A percentile compares a stretch with the other conserved stretches of the same genome.
These are phyloP conservation scores for Rutidosis leptorrhynchoides DNA, from an alignment of 129 eudicot species.

Conservation along the genomic window DNA sequence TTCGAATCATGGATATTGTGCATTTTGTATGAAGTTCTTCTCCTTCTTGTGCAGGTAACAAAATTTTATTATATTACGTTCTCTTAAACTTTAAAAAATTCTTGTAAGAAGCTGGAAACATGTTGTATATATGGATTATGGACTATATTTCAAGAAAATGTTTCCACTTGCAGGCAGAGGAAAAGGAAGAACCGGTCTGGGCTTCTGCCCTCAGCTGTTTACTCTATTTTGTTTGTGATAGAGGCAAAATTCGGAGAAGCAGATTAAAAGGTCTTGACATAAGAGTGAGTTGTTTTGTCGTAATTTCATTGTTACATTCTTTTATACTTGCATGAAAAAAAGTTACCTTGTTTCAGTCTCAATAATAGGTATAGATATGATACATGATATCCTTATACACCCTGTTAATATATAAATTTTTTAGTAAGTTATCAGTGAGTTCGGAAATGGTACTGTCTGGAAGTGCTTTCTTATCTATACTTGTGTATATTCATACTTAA, in stretches of 20 bases:
- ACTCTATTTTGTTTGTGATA: constrained; percentile 88
- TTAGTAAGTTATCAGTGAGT: not conserved
- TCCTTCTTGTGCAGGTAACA: constrained; percentile 93
- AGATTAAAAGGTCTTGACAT: constrained; percentile 91
- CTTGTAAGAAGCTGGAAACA: not conserved
- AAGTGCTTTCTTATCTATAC: constrained; percentile 2
- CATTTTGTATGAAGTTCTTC: constrained; percentile 82
- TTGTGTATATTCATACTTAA: constrained; percentile 7
- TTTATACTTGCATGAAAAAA: constrained; percentile 8
- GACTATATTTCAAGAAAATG: constrained; percentile 18
- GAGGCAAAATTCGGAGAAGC: constrained; percentile 90
- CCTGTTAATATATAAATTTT: not conserved
- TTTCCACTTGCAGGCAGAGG: constrained; percentile 55
- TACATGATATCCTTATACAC: not conserved
- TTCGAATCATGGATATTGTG: constrained; percentile 92
- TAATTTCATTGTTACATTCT: not conserved
- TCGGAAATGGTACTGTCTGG: not conserved
- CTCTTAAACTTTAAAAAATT: not conserved
- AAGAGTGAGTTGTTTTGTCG: constrained; percentile 62
- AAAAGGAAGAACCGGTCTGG: constrained; percentile 94
- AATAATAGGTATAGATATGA: not conserved
- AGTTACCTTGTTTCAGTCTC: not conserved
- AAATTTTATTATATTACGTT: constrained; percentile 7
- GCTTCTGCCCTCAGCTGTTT: constrained; percentile 96
- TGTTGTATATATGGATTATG: not conserved